Conservation (phyloP, 1,284 basidiomycete genomes). For the Trichosporon sp. region DNA sequence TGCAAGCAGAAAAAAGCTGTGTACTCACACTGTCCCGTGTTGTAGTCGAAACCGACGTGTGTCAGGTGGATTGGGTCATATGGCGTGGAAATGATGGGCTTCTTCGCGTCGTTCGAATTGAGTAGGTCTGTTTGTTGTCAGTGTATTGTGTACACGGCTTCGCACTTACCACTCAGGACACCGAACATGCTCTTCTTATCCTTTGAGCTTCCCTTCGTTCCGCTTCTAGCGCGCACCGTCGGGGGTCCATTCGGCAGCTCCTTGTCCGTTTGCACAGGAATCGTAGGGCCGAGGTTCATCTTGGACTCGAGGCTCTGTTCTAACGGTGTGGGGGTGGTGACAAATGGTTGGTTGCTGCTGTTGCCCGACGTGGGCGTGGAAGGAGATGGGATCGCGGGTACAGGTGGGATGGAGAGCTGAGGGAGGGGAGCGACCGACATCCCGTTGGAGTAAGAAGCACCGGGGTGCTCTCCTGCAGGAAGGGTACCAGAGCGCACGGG, state of each 20-base stretch:
- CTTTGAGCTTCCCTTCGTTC: slow-evolving; percentile 55
- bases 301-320: slow-evolving; percentile 48
- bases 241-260: slow-evolving; percentile 46
- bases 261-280: slow-evolving; percentile 31
- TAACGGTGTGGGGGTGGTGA: slow-evolving; percentile 41
- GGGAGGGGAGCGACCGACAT: slow-evolving; percentile 7
- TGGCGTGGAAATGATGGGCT: slow-evolving; percentile 87
- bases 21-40: slow-evolving; percentile 81
- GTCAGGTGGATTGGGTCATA: slow-evolving; percentile 99
- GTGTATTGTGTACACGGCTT: background rate
- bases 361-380: slow-evolving; percentile 23
- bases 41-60: slow-evolving; percentile 98
- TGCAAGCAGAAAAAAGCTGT: background rate
- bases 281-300: slow-evolving; percentile 39
- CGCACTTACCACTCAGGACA: slow-evolving; percentile 53
- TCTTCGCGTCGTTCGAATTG: slow-evolving; percentile 59
- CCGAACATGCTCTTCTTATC: slow-evolving; percentile 58
- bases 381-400: slow-evolving; percentile 16
- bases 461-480: slow-evolving; percentile 44
- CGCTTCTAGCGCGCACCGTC: slow-evolving; percentile 51
- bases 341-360: slow-evolving; percentile 30
- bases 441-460: slow-evolving; percentile 20
- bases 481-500: slow-evolving; percentile 54
- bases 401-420: slow-evolving; percentile 16
- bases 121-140: slow-evolving; percentile 65